Base-by-base conservation (phyloP, 2,329 filamentous ascomycete species). In the Magnaporthiopsis incrustans region DNA sequence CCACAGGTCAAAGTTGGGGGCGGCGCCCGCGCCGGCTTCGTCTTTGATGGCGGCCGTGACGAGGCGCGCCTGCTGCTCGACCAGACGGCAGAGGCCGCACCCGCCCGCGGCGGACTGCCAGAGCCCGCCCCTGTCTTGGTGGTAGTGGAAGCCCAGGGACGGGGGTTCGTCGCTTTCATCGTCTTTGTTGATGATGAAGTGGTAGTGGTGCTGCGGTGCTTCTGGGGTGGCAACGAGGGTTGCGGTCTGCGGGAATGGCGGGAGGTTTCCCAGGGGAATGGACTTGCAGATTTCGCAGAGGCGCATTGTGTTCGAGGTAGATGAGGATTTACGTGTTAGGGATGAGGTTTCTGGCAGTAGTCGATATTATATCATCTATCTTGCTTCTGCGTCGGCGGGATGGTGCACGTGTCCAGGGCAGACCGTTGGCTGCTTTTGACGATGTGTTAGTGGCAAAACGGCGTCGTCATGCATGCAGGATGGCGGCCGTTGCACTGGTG, bases 51-150 rank as follows among this genome's bases (percentile, higher is more conserved):
- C 26, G 18, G 26, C 18, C 6, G 56, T 18, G 26, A 62, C 15
- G 25, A 57, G 32, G 14, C 50, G 44, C 8, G 61, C 61, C 61
- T 62, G 30, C 2, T 62, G 25, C 11, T 62, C 61, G 26, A 57
- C 50, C 26, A 57, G 53, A 10, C 61, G 61, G 61, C 61, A 62
- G 38, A 62, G 53, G n/a, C n/a, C 30, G 61, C 61, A 62, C n/a
- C 61, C 61, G 12, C 61, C 61, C 26, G 61, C 61, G 11, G 61
- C 44, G 18, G 50, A 57, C n/a, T 62, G 61, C 61, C 61, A 62
- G 5, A 62, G 53, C 15, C 61, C 61, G 7, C 61, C 61, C 30
- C 61, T 30, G 30, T 62, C 61, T 25, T 62, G 26, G 22, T 62
- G 61, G 26, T 50, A 62, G 53, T 32, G 61, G 25, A 62, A 57